A percentile compares a stretch with the other conserved stretches of the same genome.
Evolutionary conservation across 2,329 filamentous ascomycete genomes (phyloP).

Genomic region (Chaetomiaceae sp.): DNA sequence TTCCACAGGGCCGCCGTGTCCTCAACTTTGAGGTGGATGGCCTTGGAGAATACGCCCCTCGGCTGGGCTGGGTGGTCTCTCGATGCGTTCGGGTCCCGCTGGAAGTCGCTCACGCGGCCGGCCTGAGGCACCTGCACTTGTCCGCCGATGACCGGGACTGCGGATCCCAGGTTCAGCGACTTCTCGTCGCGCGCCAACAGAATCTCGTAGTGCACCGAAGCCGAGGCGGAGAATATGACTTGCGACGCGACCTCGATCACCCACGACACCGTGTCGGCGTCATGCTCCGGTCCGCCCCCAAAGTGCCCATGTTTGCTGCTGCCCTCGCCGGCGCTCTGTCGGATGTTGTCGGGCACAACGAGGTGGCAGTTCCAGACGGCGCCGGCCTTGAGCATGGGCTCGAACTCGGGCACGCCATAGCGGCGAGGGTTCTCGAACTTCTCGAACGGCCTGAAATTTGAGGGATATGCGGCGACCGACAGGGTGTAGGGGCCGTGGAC

Average conservation of each 20-base stretch:
- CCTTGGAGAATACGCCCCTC: constrained; percentile 79
- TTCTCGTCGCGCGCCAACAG: constrained; percentile 81
- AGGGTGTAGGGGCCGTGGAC: constrained; percentile 94
- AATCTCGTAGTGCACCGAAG: constrained; percentile 83
- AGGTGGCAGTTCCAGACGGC: constrained; percentile 80
- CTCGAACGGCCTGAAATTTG: constrained; percentile 75
- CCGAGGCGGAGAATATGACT: constrained; percentile 87
- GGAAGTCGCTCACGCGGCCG: constrained; percentile 72
- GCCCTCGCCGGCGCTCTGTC: constrained; percentile 59
- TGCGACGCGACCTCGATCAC: constrained; percentile 88
- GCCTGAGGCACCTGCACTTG: constrained; percentile 53
- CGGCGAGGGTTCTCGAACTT: constrained; percentile 66
- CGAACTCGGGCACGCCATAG: constrained; percentile 82
- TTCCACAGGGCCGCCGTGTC: constrained; percentile 92
- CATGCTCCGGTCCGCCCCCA: constrained; percentile 41
- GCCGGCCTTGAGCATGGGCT: constrained; percentile 93
- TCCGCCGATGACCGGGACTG: constrained; percentile 43
- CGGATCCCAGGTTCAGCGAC: constrained; percentile 63
- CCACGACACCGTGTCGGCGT: constrained; percentile 67
- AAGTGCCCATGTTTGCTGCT: constrained; percentile 43
- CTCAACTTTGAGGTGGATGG: constrained; percentile 73
- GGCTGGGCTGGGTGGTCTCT: constrained; percentile 54
- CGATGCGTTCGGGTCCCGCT: constrained; percentile 55
- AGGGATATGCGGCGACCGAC: constrained; percentile 79
- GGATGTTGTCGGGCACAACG: constrained; percentile 71